These are phyloP conservation scores for Rubia tinctorum DNA, from an alignment of 305 asterid genomes.

Conservation along the genomic window DNA sequence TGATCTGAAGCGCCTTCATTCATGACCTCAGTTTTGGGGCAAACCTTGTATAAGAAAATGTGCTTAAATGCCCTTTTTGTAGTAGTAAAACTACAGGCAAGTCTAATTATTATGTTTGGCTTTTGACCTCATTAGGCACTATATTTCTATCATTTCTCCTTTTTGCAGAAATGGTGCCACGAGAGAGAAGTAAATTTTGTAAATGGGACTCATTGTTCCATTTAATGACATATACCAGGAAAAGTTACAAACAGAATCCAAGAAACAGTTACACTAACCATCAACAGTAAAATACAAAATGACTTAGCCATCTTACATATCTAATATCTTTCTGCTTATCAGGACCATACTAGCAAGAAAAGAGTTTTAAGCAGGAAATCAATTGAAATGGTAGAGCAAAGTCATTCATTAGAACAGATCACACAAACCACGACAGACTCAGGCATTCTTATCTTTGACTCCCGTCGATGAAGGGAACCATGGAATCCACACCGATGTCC, in stretches of 20 bases:
- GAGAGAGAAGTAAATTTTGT: not conserved
- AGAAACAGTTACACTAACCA: not conserved
- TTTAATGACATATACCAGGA: not conserved
- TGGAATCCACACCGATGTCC: constrained; percentile 81
- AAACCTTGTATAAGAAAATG: no score
- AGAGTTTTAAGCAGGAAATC: not conserved
- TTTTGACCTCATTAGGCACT: not conserved
- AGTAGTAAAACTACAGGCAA: not conserved
- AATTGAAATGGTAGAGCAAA: not conserved
- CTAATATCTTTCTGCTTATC: constrained; percentile 5
- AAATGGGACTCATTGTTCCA: no score
- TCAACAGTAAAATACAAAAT: not conserved
- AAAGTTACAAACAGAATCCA: constrained; percentile 1
- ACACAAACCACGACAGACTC: constrained; percentile 22
- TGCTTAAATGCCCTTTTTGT: not conserved
- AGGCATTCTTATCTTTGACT: constrained; percentile 52
- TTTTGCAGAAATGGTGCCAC: not conserved
- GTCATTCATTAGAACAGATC: constrained; percentile 8
- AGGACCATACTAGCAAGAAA: not conserved
- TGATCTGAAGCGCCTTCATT: no score
- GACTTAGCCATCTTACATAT: not conserved
- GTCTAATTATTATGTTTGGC: not conserved
- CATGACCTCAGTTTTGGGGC: not conserved
- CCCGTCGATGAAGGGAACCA: constrained; percentile 55
- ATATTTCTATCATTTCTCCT: not conserved